A percentile compares a stretch with the other conserved stretches of the same genome.
These are phyloP conservation scores for Flaveria sonorensis DNA, from an alignment of 129 eudicot genomes.

Conservation along the genomic window DNA sequence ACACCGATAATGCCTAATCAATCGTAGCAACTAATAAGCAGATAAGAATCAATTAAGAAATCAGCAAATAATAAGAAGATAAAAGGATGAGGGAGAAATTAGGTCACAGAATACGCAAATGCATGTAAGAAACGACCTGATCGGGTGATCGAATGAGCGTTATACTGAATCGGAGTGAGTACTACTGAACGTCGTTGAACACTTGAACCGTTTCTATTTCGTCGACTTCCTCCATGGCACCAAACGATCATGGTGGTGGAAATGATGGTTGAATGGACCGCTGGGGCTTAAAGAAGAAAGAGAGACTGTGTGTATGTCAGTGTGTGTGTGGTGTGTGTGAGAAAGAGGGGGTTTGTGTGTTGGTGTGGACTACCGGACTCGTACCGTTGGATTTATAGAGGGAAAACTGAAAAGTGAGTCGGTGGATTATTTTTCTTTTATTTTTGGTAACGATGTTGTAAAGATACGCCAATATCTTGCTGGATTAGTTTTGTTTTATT, in stretches of 20 bases:
- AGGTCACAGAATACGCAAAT: neutral
- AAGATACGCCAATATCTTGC: neutral
- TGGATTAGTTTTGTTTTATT: too few relatives aligned
- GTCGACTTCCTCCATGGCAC: conserved; percentile 66
- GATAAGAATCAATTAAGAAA: neutral
- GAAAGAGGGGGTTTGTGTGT: too few relatives aligned
- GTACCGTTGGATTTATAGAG: conserved; percentile 8
- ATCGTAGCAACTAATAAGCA: too few relatives aligned
- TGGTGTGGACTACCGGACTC: neutral
- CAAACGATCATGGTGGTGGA: neutral
- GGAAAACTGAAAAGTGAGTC: neutral
- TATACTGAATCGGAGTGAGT: neutral
- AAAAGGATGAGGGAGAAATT: neutral
- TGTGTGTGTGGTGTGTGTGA: neutral
- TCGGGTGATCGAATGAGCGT: neutral
- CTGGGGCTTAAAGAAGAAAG: neutral
- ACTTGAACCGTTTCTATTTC: conserved; percentile 55
- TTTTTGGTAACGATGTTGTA: neutral
- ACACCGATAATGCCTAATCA: neutral
- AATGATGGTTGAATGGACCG: neutral
- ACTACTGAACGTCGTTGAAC: neutral
- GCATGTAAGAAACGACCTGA: neutral
- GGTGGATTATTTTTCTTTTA: neutral
- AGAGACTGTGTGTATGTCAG: neutral
- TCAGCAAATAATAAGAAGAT: neutral